A percentile compares a stretch with the other conserved stretches of the same genome.
phyloP scores from a whole-genome alignment of 2,329 filamentous ascomycete genomes.

The Colletotrichum noveboracense region DNA sequence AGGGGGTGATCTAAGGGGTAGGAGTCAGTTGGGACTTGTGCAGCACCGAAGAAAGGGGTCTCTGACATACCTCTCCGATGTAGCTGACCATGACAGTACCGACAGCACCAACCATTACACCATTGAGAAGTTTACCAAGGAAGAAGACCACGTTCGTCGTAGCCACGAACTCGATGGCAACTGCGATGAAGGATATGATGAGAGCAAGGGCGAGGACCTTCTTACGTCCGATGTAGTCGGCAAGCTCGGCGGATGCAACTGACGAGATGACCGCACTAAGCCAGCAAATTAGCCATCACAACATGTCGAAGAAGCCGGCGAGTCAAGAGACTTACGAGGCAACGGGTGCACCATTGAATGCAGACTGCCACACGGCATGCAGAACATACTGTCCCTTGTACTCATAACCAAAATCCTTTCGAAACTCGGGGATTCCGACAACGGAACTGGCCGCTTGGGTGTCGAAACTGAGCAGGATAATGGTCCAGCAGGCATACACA shows the following conservation, averaged over 20 bases:
- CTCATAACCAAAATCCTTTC: slow-evolving; percentile 46
- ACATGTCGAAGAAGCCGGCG: neutral
- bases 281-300: neutral
- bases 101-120: slow-evolving; percentile 37
- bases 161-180: slow-evolving; percentile 45
- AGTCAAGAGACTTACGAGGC: slow-evolving; percentile 31
- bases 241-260: slow-evolving; percentile 33
- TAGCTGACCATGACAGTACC: slow-evolving; percentile 33
- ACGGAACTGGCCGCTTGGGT: slow-evolving; percentile 45
- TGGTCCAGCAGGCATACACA: slow-evolving; percentile 42
- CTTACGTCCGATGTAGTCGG: slow-evolving; percentile 38
- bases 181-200: slow-evolving; percentile 38
- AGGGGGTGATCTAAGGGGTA: slow-evolving; percentile 26
- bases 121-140: slow-evolving; percentile 45
- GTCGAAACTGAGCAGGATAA: slow-evolving; percentile 45
- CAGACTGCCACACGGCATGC: slow-evolving; percentile 46
- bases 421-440: slow-evolving; percentile 48
- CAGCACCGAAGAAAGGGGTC: neutral
- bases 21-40: neutral
- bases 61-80: slow-evolving; percentile 31
- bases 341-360: slow-evolving; percentile 46
- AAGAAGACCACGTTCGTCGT: slow-evolving; percentile 46
- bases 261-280: slow-evolving; percentile 30
- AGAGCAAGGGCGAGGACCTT: slow-evolving; percentile 37
- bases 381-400: slow-evolving; percentile 43